A percentile compares a stretch with the other conserved stretches of the same genome.
Evolutionary conservation across 371 early-diverging fungal genomes (phyloP).

Genomic region (Mortierella sp.): DNA sequence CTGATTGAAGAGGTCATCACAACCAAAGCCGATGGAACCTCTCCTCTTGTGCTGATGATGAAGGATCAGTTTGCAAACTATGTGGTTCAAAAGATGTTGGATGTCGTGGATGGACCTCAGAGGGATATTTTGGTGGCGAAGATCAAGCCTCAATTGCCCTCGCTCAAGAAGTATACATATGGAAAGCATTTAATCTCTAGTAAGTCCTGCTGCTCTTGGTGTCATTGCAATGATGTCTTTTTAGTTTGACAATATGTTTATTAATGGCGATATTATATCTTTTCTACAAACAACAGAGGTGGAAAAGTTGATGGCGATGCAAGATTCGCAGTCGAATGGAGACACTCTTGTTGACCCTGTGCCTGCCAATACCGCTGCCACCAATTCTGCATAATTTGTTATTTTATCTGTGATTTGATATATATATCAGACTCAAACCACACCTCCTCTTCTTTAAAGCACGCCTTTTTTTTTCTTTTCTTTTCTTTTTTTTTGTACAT

Average conservation of each 20-base stretch:
- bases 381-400: not conserved
- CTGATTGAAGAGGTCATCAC: constrained; percentile 91
- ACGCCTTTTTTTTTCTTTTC: not conserved
- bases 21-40: constrained; percentile 65
- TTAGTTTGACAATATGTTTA: not conserved
- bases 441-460: no score
- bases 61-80: constrained; percentile 99
- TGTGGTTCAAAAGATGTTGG: constrained; percentile 99
- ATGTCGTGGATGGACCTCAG: constrained; percentile 93
- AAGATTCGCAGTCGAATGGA: constrained; percentile 23
- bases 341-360: constrained; percentile 38
- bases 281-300: constrained; percentile 33
- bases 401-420: not conserved
- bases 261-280: not conserved
- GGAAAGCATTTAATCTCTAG: constrained; percentile 92
- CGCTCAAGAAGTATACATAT: constrained; percentile 95
- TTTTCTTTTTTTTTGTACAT: no score
- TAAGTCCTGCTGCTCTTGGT: constrained; percentile 5
- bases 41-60: constrained; percentile 94
- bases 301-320: constrained; percentile 47
- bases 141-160: constrained; percentile 92
- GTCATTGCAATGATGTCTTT: not conserved
- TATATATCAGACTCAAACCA: no score
- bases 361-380: constrained; percentile 56
- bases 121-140: constrained; percentile 86